Conservation (phyloP, 768 basidiomycete genomes). For the Boletales sp. region DNA sequence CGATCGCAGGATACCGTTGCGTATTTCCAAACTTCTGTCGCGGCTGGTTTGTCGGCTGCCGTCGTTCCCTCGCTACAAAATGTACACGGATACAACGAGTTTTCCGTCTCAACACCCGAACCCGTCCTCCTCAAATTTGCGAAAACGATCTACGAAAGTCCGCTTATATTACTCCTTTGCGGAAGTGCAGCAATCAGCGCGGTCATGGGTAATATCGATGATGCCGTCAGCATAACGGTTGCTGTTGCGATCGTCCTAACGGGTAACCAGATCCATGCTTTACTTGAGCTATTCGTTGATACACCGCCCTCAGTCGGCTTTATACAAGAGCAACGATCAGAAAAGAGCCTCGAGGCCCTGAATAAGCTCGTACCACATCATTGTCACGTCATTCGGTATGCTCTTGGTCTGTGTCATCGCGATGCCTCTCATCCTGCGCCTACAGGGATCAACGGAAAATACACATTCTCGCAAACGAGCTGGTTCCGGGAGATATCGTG, state of each 20-base stretch:
- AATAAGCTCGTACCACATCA: slow-evolving; percentile 98
- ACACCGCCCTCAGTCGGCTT: slow-evolving; percentile 64
- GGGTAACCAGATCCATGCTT: slow-evolving; percentile 46
- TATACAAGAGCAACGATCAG: slow-evolving; percentile 91
- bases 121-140: slow-evolving; percentile 83
- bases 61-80: slow-evolving; percentile 62
- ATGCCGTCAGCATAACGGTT: slow-evolving; percentile 88
- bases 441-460: slow-evolving; percentile 50
- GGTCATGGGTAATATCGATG: slow-evolving; percentile 92
- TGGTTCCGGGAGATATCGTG: slow-evolving; percentile 94
- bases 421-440: not conserved
- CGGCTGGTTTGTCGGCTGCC: slow-evolving; percentile 57
- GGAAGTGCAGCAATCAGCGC: slow-evolving; percentile 88
- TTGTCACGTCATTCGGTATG: slow-evolving; percentile 78
- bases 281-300: not conserved
- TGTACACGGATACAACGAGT: slow-evolving; percentile 89
- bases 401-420: not conserved
- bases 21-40: slow-evolving; percentile 62
- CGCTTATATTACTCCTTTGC: slow-evolving; percentile 84
- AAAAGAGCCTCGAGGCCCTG: slow-evolving; percentile 89
- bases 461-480: slow-evolving; percentile 90
- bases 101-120: slow-evolving; percentile 80
- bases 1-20: slow-evolving; percentile 63
- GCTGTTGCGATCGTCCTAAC: slow-evolving; percentile 92
- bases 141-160: slow-evolving; percentile 94